A percentile compares a stretch with the other conserved stretches of the same genome.
phyloP scores from a whole-genome alignment of 73 alveolate genomes.

The Paramecium bursaria region DNA sequence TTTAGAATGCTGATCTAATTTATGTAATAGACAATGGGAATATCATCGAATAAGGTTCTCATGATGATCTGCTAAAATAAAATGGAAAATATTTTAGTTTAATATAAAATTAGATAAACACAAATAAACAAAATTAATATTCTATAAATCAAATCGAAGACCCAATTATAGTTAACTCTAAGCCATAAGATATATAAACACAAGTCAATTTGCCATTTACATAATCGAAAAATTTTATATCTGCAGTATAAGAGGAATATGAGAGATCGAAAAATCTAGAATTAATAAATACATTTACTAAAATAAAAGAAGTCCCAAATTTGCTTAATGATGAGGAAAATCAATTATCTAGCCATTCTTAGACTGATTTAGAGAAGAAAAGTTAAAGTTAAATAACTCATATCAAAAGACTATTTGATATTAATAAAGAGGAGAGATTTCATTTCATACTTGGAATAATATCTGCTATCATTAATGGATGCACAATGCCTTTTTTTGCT shows the following conservation, averaged over 20 bases:
- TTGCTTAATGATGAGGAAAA: too few relatives aligned
- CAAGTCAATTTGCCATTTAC: conserved; percentile 20
- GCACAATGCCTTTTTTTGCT: conserved; percentile 53
- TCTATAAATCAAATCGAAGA: not conserved
- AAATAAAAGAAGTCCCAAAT: too few relatives aligned
- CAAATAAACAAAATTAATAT: not conserved
- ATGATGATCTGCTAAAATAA: conserved; percentile 67
- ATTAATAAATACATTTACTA: too few relatives aligned
- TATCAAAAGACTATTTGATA: conserved; percentile 30
- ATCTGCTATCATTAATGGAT: conserved; percentile 53
- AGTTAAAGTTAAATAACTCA: conserved; percentile 68
- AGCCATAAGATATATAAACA: not conserved
- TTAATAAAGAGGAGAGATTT: conserved; percentile 10
- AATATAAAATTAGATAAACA: not conserved
- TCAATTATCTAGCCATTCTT: conserved; percentile 79
- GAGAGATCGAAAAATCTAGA: too few relatives aligned
- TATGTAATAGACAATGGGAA: conserved; percentile 73
- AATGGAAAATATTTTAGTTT: conserved; percentile 31
- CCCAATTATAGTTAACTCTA: conserved; percentile 24
- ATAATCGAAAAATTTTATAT: too few relatives aligned
- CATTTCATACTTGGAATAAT: conserved; percentile 26
- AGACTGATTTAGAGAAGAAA: conserved; percentile 81
- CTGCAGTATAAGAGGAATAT: too few relatives aligned
- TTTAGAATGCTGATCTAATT: conserved; percentile 78
- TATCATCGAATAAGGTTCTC: conserved; percentile 79